These are phyloP conservation scores for Sanchytrium tribonematis DNA, from an alignment of 371 early-diverging fungal species.

Conservation along the genomic window DNA sequence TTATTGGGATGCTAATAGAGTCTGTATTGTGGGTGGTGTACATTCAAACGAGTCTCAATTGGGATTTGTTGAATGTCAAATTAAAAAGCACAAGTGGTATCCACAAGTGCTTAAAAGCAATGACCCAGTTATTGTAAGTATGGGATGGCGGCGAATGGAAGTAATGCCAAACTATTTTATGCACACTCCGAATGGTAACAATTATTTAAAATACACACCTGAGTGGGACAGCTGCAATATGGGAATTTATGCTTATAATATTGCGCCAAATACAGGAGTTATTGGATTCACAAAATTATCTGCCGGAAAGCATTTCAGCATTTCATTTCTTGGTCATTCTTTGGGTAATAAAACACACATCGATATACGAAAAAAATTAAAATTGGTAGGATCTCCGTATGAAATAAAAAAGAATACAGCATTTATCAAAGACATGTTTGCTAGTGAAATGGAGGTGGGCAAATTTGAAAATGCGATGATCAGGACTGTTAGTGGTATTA, in stretches of 20 bases:
- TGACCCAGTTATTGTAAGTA: constrained; percentile 82
- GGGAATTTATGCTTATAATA: constrained; percentile 53
- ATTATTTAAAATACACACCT: constrained; percentile 94
- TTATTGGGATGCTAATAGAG: constrained; percentile 56
- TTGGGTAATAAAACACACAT: constrained; percentile 63
- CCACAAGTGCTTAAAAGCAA: constrained; percentile 83
- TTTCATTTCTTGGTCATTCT: constrained; percentile 75
- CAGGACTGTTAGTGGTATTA: constrained; percentile 85
- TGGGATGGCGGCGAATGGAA: constrained; percentile 97
- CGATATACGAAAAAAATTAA: constrained; percentile 92
- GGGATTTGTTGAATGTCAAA: constrained; percentile 64
- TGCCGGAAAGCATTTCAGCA: constrained; percentile 41
- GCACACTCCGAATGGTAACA: constrained; percentile 60
- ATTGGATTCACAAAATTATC: constrained; percentile 49
- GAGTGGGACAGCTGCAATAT: constrained; percentile 96
- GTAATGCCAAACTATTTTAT: constrained; percentile 81
- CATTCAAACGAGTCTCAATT: constrained; percentile 54
- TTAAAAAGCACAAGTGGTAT: constrained; percentile 95
- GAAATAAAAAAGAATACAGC: constrained; percentile 93
- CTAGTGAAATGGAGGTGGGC: constrained; percentile 84
- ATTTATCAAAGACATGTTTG: constrained; percentile 98
- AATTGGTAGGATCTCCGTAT: constrained; percentile 68
- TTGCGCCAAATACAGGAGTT: constrained; percentile 83
- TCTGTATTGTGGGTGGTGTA: constrained; percentile 68
- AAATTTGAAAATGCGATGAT: constrained; percentile 90